These are phyloP conservation scores for Hortiboletus rubellus DNA, from an alignment of 1,284 basidiomycete species.

Conservation along the genomic window DNA sequence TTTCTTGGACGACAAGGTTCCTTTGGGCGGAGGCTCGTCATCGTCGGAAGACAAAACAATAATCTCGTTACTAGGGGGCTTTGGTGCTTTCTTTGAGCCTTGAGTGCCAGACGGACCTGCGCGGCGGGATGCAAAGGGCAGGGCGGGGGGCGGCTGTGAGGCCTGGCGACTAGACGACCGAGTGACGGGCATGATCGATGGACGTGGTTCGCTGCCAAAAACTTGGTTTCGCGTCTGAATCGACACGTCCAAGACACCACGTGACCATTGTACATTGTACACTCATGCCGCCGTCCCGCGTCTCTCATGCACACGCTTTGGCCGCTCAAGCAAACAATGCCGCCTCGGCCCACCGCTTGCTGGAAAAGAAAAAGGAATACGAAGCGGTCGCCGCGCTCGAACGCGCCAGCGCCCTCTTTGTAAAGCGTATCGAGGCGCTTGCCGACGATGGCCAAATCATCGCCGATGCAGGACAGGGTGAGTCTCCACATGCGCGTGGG, in stretches of 20 bases:
- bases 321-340: constrained; percentile 45
- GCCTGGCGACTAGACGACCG: constrained; percentile 26
- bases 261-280: constrained; percentile 14
- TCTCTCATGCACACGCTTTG: constrained; percentile 44
- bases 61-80: constrained; percentile 37
- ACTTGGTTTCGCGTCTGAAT: constrained; percentile 13
- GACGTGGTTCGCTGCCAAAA: neutral
- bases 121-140: constrained; percentile 10
- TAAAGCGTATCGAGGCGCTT: constrained; percentile 65
- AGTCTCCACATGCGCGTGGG: constrained; percentile 3
- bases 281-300: constrained; percentile 24
- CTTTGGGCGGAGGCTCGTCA: constrained; percentile 34
- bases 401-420: constrained; percentile 58
- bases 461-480: constrained; percentile 72
- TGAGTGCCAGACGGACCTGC: constrained; percentile 3
- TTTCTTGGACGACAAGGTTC: constrained; percentile 33
- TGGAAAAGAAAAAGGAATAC: constrained; percentile 78
- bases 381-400: constrained; percentile 75
- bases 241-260: constrained; percentile 8
- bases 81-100: constrained; percentile 18
- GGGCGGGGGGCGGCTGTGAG: constrained; percentile 4
- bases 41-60: constrained; percentile 62
- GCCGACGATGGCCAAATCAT: constrained; percentile 72
- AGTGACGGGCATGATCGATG: constrained; percentile 29
- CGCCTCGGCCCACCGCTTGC: constrained; percentile 52